Conservation (phyloP, 2,329 filamentous ascomycete genomes). For the Fusarium annulatum region DNA sequence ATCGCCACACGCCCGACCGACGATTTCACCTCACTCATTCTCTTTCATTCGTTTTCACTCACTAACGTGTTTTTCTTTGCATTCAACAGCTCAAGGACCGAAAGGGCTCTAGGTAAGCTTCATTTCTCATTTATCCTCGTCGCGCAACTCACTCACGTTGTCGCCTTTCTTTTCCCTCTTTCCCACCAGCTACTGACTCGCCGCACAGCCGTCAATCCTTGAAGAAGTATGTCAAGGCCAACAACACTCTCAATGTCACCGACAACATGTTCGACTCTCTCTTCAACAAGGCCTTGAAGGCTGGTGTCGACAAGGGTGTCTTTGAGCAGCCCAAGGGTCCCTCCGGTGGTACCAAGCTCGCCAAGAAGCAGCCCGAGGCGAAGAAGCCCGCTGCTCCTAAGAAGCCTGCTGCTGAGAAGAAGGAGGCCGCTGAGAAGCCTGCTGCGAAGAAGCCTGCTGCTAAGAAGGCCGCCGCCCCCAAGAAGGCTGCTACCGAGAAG, state of each 20-base stretch:
- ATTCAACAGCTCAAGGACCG: constrained; percentile 68
- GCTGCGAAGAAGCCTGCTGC: constrained; percentile 48
- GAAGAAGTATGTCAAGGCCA: constrained; percentile 70
- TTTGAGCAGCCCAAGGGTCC: constrained; percentile 93
- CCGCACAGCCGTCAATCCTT: constrained; percentile 64
- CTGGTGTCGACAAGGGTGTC: constrained; percentile 85
- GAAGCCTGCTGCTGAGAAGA: constrained; percentile 52
- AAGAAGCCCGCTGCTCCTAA: constrained; percentile 52
- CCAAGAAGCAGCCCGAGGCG: constrained; percentile 73
- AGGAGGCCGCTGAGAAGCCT: constrained; percentile 46
- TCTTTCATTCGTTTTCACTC: constrained; percentile 47
- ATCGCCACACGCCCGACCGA: constrained; percentile 32
- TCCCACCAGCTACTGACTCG: constrained; percentile 23
- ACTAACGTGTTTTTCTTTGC: constrained; percentile 54
- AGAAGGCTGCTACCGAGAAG: constrained; percentile 51
- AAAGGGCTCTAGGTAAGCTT: constrained; percentile 62
- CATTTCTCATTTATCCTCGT: background rate
- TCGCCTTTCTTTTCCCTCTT: constrained; percentile 1
- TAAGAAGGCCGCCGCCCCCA: constrained; percentile 51
- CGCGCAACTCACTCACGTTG: constrained; percentile 14
- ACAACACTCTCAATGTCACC: constrained; percentile 61
- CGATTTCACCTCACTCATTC: constrained; percentile 19
- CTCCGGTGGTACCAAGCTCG: constrained; percentile 92
- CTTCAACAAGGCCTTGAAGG: constrained; percentile 87
- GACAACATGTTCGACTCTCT: constrained; percentile 74